A percentile compares a stretch with the other conserved stretches of the same genome.
phyloP scores from a whole-genome alignment of 371 early-diverging fungal species.

The Lichtheimia corymbifera region DNA sequence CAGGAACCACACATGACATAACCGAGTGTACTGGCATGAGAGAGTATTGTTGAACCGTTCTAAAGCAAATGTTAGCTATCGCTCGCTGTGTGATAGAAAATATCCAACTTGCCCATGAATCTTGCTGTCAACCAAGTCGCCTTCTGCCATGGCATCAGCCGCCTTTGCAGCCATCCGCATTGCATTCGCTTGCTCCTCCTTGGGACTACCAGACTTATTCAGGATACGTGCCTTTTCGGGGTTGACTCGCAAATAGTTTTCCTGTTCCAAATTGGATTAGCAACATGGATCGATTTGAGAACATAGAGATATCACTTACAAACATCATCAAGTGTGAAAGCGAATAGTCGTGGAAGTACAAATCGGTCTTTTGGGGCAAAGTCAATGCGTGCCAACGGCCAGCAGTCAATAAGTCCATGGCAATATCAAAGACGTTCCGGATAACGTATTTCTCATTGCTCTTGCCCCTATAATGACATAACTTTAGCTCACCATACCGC shows the following conservation, averaged over 20 bases:
- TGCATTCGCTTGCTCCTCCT: conserved; percentile 25
- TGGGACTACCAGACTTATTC: conserved; percentile 13
- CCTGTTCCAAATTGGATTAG: conserved; percentile 28
- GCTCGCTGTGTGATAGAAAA: not conserved
- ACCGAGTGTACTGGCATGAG: conserved; percentile 93
- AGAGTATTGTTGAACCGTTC: conserved; percentile 81
- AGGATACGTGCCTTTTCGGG: conserved; percentile 24
- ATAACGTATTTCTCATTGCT: conserved; percentile 81
- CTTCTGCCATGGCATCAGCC: conserved; percentile 89
- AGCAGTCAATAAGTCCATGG: conserved; percentile 66
- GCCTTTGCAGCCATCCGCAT: conserved; percentile 76
- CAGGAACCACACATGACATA: conserved; percentile 88
- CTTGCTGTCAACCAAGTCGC: conserved; percentile 81
- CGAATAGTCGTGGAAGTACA: conserved; percentile 94
- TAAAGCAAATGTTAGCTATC: not conserved
- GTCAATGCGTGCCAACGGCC: conserved; percentile 62
- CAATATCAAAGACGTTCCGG: conserved; percentile 86
- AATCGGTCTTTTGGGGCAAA: conserved; percentile 65
- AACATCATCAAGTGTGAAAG: conserved; percentile 94
- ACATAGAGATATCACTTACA: conserved; percentile 42
- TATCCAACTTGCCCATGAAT: conserved; percentile 62
- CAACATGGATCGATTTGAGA: not conserved
- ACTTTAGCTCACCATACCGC: not conserved
- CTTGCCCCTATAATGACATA: conserved; percentile 29
- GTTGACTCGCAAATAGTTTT: conserved; percentile 45